Evolutionary conservation across 2,329 filamentous ascomycete genomes (phyloP).

Genomic region (Diaporthe ampelina): DNA sequence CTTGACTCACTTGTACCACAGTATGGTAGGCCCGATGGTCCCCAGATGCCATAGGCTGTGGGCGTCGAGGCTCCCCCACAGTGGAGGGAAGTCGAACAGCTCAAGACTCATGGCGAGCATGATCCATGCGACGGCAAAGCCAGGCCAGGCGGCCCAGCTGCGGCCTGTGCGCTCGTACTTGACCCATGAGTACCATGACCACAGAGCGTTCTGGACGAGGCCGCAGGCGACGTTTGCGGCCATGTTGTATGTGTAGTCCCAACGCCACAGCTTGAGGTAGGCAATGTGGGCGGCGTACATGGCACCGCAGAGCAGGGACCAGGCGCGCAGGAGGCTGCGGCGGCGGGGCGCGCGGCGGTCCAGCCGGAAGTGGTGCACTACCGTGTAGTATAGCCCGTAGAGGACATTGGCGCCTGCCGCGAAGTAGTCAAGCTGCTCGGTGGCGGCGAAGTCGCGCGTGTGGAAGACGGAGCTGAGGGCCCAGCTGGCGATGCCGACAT

Average conservation of each 20-base stretch:
- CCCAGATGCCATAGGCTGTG: conserved; percentile 97
- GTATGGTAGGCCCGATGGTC: conserved; percentile 86
- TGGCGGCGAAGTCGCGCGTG: conserved; percentile 85
- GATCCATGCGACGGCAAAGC: conserved; percentile 91
- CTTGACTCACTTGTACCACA: conserved; percentile 92
- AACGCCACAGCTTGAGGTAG: conserved; percentile 87
- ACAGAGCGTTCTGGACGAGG: conserved; percentile 83
- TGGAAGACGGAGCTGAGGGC: conserved; percentile 93
- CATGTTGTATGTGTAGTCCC: conserved; percentile 99
- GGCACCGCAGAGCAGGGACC: conserved; percentile 79
- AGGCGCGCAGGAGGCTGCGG: conserved; percentile 73
- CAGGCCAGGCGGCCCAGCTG: conserved; percentile 90
- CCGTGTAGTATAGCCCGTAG: conserved; percentile 90
- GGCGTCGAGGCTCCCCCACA: conserved; percentile 86
- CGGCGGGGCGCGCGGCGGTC: conserved; percentile 67
- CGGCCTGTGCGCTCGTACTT: conserved; percentile 80
- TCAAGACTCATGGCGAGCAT: conserved; percentile 96
- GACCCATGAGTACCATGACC: conserved; percentile 85
- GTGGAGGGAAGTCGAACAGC: conserved; percentile 91
- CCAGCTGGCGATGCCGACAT: conserved; percentile 88
- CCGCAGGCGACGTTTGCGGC: conserved; percentile 90
- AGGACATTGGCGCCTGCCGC: conserved; percentile 90
- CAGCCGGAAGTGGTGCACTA: conserved; percentile 85
- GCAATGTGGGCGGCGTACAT: conserved; percentile 83
- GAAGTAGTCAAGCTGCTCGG: conserved; percentile 97